Evolutionary conservation across 1,139 yeast species (phyloP), one percentile per base, ranked within the genome.

Genomic region (Candida sp.): DNA sequence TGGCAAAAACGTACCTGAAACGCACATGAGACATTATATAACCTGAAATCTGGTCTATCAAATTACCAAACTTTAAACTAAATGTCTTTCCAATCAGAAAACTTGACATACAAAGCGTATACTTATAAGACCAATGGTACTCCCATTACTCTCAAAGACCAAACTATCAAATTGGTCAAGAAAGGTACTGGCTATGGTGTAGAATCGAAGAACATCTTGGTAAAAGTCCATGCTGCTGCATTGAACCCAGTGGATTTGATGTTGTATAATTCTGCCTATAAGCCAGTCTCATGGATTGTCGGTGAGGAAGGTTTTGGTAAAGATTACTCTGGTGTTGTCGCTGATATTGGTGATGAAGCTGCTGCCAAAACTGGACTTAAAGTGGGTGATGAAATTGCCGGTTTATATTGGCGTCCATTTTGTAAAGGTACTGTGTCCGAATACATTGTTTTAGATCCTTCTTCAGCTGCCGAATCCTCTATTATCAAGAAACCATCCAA

Each of bases 231-330:
- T 35, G 73, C 80, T 12, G 82, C 82, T 1, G 76, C 85, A 0
- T 64, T 85, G 41, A 87, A 86, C 54, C 95, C 95, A 0, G 71
- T 85, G 37, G 96, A 87, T 58, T 49, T 77, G 43, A 66, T 82
- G 43, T 54, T 83, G 39, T 68, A 72, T 53, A 67, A 73, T 46
- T 56, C 55, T 3, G 68, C 45, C 54, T 63, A 63, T 44, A 66
- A 55, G 35, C 56, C 49, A 54, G 63, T 54, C 50, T 30, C 41
- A 33, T 36, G 33, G 32, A 9, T 35, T 30, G 29, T 45, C 37
- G 9, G 19, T 38, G 29, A 38, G 38, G 34, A 8, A 39, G 89
- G 88, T 7, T 55, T 83, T 27, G 91, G 93, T 4, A 68, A 79
- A 46, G 96, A 87, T 55, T 87, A 77, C 54, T 63, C 85, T 9